These are phyloP conservation scores for Chamaecyparis obtusa DNA, from an alignment of 75 land plant genomes.

Conservation along the genomic window DNA sequence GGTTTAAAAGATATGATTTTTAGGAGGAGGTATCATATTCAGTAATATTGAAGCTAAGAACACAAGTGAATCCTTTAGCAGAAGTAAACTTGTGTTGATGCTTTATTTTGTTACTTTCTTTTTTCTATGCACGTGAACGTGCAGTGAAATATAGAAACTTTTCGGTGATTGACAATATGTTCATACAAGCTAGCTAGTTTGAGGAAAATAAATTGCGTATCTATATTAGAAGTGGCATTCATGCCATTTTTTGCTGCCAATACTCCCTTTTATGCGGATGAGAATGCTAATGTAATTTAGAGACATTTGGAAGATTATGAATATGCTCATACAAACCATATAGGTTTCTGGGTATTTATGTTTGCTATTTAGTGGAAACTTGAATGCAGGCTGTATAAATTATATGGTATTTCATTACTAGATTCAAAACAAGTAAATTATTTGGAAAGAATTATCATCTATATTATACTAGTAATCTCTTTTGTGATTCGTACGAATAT, in stretches of 20 bases:
- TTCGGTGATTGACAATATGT: not conserved
- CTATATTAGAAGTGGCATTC: not conserved
- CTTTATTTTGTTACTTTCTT: not conserved
- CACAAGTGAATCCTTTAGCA: not conserved
- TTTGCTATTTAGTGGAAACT: not conserved
- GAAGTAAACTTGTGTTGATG: not conserved
- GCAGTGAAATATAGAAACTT: not conserved
- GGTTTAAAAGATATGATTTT: not conserved
- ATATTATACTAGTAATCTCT: not conserved
- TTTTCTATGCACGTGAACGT: not conserved
- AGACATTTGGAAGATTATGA: not conserved
- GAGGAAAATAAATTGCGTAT: not conserved
- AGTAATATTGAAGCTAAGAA: not conserved
- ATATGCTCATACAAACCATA: not conserved
- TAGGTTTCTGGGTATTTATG: not conserved
- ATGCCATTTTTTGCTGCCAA: not conserved
- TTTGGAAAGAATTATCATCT: not conserved
- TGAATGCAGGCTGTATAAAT: not conserved
- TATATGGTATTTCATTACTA: not conserved
- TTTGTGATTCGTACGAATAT: too few relatives aligned
- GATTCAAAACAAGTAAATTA: not conserved
- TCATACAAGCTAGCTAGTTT: not conserved
- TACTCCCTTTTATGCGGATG: not conserved
- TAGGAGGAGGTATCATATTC: not conserved
- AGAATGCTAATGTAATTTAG: not conserved